These are phyloP conservation scores for Microthlaspi erraticum DNA, from an alignment of 345 rosid genomes.

Conservation along the genomic window DNA sequence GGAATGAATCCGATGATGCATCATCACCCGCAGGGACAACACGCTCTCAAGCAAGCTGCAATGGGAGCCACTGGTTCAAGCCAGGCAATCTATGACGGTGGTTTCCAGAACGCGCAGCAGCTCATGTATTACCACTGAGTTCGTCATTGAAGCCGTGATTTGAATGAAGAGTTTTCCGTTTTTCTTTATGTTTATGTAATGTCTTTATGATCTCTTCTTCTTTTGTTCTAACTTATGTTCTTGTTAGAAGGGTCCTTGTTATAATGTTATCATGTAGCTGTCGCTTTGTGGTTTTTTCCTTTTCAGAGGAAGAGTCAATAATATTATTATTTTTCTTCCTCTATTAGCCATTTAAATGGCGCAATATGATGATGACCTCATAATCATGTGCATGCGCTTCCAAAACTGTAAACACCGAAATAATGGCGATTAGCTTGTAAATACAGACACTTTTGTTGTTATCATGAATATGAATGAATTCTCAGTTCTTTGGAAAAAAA, in stretches of 20 bases:
- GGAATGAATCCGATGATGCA: slow-evolving; percentile 73
- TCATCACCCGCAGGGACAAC: slow-evolving; percentile 74
- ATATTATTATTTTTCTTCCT: too few species aligned
- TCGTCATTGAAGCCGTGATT: slow-evolving; percentile 17
- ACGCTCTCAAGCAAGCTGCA: slow-evolving; percentile 76
- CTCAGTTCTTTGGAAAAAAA: too few species aligned
- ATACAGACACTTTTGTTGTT: too few species aligned
- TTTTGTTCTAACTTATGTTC: slow-evolving; percentile 7
- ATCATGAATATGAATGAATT: too few species aligned
- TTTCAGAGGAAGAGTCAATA: not conserved
- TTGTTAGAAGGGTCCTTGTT: slow-evolving; percentile 40
- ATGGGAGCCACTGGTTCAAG: slow-evolving; percentile 83
- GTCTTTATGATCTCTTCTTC: not conserved
- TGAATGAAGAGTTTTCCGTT: slow-evolving; percentile 14
- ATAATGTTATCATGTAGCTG: slow-evolving; percentile 33
- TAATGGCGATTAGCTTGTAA: too few species aligned
- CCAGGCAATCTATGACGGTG: slow-evolving; percentile 93
- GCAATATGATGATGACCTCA: too few species aligned
- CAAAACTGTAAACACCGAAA: too few species aligned
- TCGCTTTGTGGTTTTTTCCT: slow-evolving; percentile 20
- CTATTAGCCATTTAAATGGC: too few species aligned
- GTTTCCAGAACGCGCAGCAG: slow-evolving; percentile 91
- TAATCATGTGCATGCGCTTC: too few species aligned
- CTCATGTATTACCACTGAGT: slow-evolving; percentile 88
- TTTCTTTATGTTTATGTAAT: slow-evolving; percentile 2